Base-by-base conservation (phyloP, 2,329 filamentous ascomycete genomes). In the Aspergillus luchuensis region DNA sequence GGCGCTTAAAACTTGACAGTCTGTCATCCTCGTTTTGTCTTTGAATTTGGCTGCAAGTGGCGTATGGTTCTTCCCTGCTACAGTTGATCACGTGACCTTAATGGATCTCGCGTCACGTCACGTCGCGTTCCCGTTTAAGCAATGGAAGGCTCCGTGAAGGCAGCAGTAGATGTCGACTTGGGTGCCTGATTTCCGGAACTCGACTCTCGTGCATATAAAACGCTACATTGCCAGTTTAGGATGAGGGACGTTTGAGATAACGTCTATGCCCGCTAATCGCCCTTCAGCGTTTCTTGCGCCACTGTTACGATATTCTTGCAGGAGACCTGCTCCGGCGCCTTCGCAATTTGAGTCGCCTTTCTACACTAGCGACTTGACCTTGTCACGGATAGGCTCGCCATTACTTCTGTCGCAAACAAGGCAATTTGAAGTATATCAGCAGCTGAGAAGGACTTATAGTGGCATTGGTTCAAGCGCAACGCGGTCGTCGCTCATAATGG, bases 81-180 rank as follows among this genome's bases (percentile, higher is more conserved):
- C 10, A 5, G 1, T 4, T 0, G 1, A 49, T 39, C 66, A 69
- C 67, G 66, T 68, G 67, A 66, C 17, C 15, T 33, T 36, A 61
- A 58, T 59, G 49, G 21, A 60, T 57, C 39, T 62, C 66, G 67
- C 66, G 67, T 67, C 63, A 65, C 59, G 64, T 66, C 65, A 61
- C 65, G 66, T 67, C 62, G 63, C 58, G 62, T 63, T 21, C 19
- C 21, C 33, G 41, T 41, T 15, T 17, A 53, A 53, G 51, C 51
- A 23, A 19, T 23, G 23, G 19, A 53, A 52, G 43, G 39, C 39
- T 39, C 23, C 38, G 38, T n/a, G 53, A 56, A 56, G 53, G 53
- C 53, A 56, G 39, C 53, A 56, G 33, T 36, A 36, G 33, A 43
- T 43, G 25, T 47, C 53, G 17, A 56, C 25, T 47, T 13, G 53